Percentiles rank a stretch among this genome's conserved stretches.
Evolutionary conservation across 2,329 filamentous ascomycete genomes (phyloP).

Genomic region (Aspergillus pseudonomiae): DNA sequence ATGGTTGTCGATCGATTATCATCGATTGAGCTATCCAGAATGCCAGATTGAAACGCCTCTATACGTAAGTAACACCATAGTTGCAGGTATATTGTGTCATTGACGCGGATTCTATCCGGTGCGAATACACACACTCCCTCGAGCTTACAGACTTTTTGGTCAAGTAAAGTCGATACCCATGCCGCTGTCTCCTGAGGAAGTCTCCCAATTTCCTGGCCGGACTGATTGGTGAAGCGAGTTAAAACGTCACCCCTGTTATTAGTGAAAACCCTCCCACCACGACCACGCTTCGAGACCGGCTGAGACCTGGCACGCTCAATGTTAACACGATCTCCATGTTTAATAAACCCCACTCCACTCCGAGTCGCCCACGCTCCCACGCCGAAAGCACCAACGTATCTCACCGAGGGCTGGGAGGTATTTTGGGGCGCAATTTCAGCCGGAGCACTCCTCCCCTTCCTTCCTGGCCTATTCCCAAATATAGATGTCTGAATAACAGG

Average conservation of each 20-base stretch:
- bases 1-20: constrained; percentile 72
- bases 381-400: constrained; percentile 91
- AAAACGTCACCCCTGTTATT: constrained; percentile 79
- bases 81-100: constrained; percentile 93
- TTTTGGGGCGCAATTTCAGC: constrained; percentile 18
- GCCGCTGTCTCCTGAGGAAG: constrained; percentile 82
- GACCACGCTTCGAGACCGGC: constrained; percentile 54
- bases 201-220: constrained; percentile 81
- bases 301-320: constrained; percentile 85
- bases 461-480: background rate
- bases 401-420: constrained; percentile 50
- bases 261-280: constrained; percentile 46
- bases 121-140: constrained; percentile 88
- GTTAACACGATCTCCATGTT: constrained; percentile 77
- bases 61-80: constrained; percentile 75
- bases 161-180: constrained; percentile 91
- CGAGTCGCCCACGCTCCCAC: constrained; percentile 89
- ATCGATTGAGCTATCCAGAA: constrained; percentile 56
- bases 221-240: constrained; percentile 82
- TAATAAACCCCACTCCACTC: constrained; percentile 74
- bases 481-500: background rate
- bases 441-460: constrained; percentile 5
- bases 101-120: constrained; percentile 80
- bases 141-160: constrained; percentile 85
- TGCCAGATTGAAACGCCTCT: constrained; percentile 69